Evolutionary conservation across 352 stramenopile genomes (phyloP).

Genomic region (Phytophthora crassamura): DNA sequence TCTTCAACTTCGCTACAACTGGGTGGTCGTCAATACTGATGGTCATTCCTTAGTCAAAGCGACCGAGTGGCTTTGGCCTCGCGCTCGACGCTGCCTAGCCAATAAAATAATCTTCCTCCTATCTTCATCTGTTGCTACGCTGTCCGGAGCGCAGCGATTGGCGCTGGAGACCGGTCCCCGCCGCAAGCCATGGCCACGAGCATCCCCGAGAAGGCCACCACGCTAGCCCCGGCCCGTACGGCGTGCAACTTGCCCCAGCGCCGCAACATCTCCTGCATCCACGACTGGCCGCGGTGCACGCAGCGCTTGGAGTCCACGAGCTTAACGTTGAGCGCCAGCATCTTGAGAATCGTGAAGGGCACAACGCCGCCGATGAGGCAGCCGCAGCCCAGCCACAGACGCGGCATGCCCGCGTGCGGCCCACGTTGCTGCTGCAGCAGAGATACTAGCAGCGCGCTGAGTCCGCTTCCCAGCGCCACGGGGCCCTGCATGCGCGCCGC

Average conservation of each 20-base stretch:
- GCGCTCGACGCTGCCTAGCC: conserved; percentile 14
- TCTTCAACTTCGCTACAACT: not conserved
- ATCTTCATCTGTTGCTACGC: conserved; percentile 17
- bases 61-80: conserved; percentile 12
- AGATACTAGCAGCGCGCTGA: conserved; percentile 57
- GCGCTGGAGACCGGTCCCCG: conserved; percentile 30
- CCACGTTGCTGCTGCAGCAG: conserved; percentile 46
- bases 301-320: conserved; percentile 59
- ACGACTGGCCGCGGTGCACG: conserved; percentile 43
- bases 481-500: conserved; percentile 70
- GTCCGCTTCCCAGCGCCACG: conserved; percentile 58
- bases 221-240: conserved; percentile 55
- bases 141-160: conserved; percentile 2
- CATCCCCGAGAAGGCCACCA: conserved; percentile 68
- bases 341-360: conserved; percentile 71
- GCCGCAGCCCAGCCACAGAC: conserved; percentile 66
- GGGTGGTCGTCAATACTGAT: not conserved
- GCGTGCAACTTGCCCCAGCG: conserved; percentile 66
- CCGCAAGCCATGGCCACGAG: conserved; percentile 62
- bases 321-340: conserved; percentile 71
- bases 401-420: conserved; percentile 38
- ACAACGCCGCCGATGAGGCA: conserved; percentile 62
- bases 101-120: conserved; percentile 41
- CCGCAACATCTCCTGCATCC: conserved; percentile 61
- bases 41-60: conserved; percentile 17